A percentile compares a stretch with the other conserved stretches of the same genome.
phyloP scores from a whole-genome alignment of 2,329 filamentous ascomycete genomes.

The Arthrobotrys sinensis region DNA sequence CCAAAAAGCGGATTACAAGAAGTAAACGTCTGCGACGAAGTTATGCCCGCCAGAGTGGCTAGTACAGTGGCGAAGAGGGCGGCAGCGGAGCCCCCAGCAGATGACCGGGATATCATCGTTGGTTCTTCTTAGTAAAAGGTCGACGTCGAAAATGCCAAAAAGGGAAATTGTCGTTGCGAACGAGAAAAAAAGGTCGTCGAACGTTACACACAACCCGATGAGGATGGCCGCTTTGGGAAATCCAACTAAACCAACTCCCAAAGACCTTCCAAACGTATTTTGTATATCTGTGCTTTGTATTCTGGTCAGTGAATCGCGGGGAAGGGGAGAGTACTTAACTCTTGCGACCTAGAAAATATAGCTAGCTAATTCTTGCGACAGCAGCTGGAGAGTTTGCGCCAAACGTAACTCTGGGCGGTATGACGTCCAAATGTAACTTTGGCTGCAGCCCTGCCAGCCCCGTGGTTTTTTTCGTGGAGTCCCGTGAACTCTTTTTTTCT shows the following conservation, averaged over 20 bases:
- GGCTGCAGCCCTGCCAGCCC: slow-evolving; percentile 19
- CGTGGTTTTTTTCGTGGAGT: slow-evolving; percentile 19
- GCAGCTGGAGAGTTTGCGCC: slow-evolving; percentile 14
- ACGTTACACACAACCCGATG: slow-evolving; percentile 36
- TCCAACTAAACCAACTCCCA: not conserved
- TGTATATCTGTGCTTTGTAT: not conserved
- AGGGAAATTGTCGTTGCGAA: slow-evolving; percentile 29
- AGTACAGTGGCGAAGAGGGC: slow-evolving; percentile 31
- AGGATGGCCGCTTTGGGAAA: slow-evolving; percentile 21
- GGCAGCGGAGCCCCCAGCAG: not conserved
- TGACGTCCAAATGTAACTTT: slow-evolving; percentile 28
- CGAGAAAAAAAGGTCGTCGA: not conserved
- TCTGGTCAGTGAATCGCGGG: not conserved
- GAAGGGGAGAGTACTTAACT: slow-evolving; percentile 1
- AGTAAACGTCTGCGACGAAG: slow-evolving; percentile 73
- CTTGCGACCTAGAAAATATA: slow-evolving; percentile 1
- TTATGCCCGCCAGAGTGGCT: slow-evolving; percentile 62
- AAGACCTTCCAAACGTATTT: not conserved
- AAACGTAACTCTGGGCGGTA: slow-evolving; percentile 7
- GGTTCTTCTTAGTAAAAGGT: slow-evolving; percentile 5
- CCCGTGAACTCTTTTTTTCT: slow-evolving; percentile 1
- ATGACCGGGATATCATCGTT: slow-evolving; percentile 43
- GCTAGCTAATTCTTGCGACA: slow-evolving; percentile 7
- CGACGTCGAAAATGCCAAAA: slow-evolving; percentile 28
- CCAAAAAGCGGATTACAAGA: slow-evolving; percentile 72